These are phyloP conservation scores for Baorangia bicolor DNA, from an alignment of 768 basidiomycete species.

Conservation along the genomic window DNA sequence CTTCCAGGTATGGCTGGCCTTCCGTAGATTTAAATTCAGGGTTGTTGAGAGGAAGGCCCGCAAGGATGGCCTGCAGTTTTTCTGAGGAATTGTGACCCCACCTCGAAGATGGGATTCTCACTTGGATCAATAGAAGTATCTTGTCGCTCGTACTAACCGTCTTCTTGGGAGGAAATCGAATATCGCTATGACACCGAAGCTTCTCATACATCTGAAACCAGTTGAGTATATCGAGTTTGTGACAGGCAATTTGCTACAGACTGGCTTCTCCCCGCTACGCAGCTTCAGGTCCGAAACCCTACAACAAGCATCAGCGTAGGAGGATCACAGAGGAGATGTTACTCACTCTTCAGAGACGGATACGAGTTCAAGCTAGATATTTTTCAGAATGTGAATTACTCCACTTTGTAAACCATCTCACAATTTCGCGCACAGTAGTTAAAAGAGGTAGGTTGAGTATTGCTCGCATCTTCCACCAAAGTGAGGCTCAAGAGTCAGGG, in stretches of 20 bases:
- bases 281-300: conserved; percentile 71
- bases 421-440: conserved; percentile 64
- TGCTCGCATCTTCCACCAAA: conserved; percentile 55
- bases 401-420: conserved; percentile 34
- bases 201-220: conserved; percentile 55
- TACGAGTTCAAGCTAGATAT: conserved; percentile 59
- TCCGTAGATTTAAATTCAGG: conserved; percentile 71
- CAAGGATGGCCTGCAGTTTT: conserved; percentile 59
- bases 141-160: conserved; percentile 74
- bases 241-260: conserved; percentile 21
- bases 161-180: conserved; percentile 74
- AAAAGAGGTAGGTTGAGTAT: conserved; percentile 59
- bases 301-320: conserved; percentile 1
- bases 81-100: conserved; percentile 1
- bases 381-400: conserved; percentile 2
- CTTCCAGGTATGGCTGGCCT: conserved; percentile 71
- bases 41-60: conserved; percentile 64
- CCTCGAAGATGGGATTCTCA: conserved; percentile 25
- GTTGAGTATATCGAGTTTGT: neutral
- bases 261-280: conserved; percentile 74
- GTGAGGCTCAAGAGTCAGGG: neutral
- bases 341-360: conserved; percentile 66
- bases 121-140: conserved; percentile 78
- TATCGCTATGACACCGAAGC: conserved; percentile 68
- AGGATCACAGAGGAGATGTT: neutral